Evolutionary conservation across 164 flowering plant genomes (phyloP).

Genomic region (Sedum album): DNA sequence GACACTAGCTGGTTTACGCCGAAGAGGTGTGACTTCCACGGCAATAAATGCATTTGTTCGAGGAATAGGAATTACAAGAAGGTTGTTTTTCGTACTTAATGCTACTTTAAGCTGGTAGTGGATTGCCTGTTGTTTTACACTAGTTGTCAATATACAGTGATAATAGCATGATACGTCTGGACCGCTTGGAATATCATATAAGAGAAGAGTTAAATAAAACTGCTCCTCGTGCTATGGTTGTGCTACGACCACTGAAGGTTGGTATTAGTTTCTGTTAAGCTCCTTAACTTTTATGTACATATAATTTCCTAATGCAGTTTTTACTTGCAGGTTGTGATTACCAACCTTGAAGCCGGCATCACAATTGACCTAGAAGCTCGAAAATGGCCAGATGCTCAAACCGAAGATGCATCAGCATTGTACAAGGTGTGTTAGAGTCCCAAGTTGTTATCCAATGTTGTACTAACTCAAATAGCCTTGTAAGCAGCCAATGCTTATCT

Average conservation of each 20-base stretch:
- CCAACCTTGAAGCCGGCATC: slow-evolving; percentile 57
- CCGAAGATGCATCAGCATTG: slow-evolving; percentile 57
- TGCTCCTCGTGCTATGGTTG: slow-evolving; percentile 85
- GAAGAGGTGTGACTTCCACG: slow-evolving; percentile 82
- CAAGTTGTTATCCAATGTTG: background rate
- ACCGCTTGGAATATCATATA: slow-evolving; percentile 81
- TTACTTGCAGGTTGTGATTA: slow-evolving; percentile 67
- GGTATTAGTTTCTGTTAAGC: slow-evolving; percentile 6
- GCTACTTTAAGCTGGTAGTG: background rate
- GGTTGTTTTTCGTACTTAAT: slow-evolving; percentile 30
- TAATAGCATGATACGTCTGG: slow-evolving; percentile 57
- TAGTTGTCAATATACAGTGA: slow-evolving; percentile 47
- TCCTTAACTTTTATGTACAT: background rate
- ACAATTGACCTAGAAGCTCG: slow-evolving; percentile 74
- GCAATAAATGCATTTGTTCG: slow-evolving; percentile 84
- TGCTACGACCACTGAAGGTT: slow-evolving; percentile 87
- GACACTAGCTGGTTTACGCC: slow-evolving; percentile 93
- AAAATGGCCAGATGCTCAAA: slow-evolving; percentile 88
- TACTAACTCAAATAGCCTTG: too few species aligned
- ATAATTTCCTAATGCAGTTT: slow-evolving; percentile 7
- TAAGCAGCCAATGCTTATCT: background rate
- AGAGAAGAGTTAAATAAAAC: slow-evolving; percentile 90
- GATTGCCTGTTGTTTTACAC: background rate
- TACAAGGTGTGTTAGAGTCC: slow-evolving; percentile 52
- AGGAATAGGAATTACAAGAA: slow-evolving; percentile 95